Conservation (phyloP, 2,329 filamentous ascomycete genomes). For the Raffaelea ambrosiae region DNA sequence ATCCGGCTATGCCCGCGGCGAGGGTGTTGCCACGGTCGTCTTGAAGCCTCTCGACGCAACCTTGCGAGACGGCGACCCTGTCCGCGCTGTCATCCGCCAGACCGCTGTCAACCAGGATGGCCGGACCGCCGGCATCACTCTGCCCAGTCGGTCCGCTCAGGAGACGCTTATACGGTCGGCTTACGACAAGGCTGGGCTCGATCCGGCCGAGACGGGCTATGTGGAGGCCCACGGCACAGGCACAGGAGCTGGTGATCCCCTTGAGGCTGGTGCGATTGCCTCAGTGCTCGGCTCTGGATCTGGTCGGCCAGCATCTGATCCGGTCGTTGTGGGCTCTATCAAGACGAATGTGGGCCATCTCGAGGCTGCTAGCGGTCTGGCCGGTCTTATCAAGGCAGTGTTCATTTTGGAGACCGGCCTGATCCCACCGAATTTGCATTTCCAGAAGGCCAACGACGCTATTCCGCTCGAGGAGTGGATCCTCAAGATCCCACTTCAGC, state of each 20-base stretch:
- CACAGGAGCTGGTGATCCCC: constrained; percentile 31
- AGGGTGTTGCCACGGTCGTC: constrained; percentile 30
- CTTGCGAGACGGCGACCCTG: constrained; percentile 25
- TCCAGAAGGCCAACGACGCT: constrained; percentile 18
- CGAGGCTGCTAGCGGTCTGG: constrained; percentile 15
- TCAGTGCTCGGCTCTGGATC: constrained; percentile 16
- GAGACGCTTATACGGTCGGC: constrained; percentile 26
- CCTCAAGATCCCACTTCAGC: constrained; percentile 11
- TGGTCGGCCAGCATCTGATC: constrained; percentile 6
- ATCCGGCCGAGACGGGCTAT: constrained; percentile 18
- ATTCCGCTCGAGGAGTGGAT: constrained; percentile 5
- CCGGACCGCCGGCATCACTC: constrained; percentile 22
- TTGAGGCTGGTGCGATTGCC: constrained; percentile 30
- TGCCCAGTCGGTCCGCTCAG: constrained; percentile 29
- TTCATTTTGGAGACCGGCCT: constrained; percentile 19
- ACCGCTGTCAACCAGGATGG: constrained; percentile 27
- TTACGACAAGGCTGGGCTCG: constrained; percentile 29
- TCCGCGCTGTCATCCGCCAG: constrained; percentile 20
- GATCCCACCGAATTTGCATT: constrained; percentile 21
- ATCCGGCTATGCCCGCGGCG: constrained; percentile 37
- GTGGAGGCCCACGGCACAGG: constrained; percentile 28
- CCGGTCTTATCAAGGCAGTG: constrained; percentile 22
- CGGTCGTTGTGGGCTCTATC: constrained; percentile 18
- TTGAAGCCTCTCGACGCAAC: constrained; percentile 29
- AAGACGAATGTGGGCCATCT: constrained; percentile 21